Evolutionary conservation across 208 protist species (phyloP).

Genomic region (Crithidia thermophila): DNA sequence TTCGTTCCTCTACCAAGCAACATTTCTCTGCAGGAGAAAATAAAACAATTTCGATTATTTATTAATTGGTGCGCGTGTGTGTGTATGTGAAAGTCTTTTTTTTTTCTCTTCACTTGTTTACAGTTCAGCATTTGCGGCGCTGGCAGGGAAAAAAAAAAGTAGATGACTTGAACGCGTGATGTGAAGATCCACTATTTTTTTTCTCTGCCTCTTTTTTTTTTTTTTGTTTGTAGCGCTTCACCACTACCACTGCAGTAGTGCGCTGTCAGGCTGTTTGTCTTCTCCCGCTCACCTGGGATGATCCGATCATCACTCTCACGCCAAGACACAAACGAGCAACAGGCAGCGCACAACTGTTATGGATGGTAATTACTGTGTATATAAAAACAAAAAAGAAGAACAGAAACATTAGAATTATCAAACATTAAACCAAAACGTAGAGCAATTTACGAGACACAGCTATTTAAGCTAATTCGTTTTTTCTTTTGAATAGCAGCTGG

Average conservation of each 20-base stretch:
- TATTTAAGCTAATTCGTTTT: neutral
- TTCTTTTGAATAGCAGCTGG: conserved; percentile 11
- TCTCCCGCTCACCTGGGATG: conserved; percentile 7
- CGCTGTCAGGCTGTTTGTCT: neutral
- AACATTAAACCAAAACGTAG: neutral
- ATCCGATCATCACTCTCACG: conserved; percentile 11
- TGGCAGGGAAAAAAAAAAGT: neutral
- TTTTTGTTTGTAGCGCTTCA: conserved; percentile 2
- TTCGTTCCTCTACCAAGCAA: neutral
- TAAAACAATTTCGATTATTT: no score
- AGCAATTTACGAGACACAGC: conserved; percentile 15
- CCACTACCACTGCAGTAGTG: neutral
- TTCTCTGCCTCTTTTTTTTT: conserved; percentile 7
- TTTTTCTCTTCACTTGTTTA: neutral
- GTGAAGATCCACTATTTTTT: no score
- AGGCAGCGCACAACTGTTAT: neutral
- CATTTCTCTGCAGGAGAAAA: neutral
- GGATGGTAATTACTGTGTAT: neutral
- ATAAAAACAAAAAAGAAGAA: conserved; percentile 7
- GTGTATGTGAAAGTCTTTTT: conserved; percentile 8
- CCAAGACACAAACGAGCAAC: conserved; percentile 11
- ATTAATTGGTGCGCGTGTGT: no score
- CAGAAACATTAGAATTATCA: conserved; percentile 13
- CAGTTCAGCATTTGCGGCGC: neutral
- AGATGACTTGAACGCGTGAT: no score